Evolutionary conservation across 1,284 basidiomycete species (phyloP).

Genomic region (Ustilago bromivora): DNA sequence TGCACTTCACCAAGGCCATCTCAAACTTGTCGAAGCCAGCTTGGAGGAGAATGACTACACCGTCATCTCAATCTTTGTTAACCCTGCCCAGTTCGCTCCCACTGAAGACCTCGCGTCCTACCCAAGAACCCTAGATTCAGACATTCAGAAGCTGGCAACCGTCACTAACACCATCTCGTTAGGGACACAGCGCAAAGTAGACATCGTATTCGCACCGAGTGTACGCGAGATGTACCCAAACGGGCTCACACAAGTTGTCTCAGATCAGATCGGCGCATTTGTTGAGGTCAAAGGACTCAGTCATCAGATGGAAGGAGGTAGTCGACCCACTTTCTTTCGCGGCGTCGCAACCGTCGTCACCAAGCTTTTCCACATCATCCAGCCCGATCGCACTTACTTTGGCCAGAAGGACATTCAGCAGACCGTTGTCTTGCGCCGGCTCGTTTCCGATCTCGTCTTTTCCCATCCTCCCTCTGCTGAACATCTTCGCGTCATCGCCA

Average conservation of each 20-base stretch:
- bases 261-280: constrained; percentile 85
- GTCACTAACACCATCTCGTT: not conserved
- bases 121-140: constrained; percentile 77
- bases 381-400: constrained; percentile 94
- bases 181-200: constrained; percentile 25
- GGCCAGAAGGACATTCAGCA: constrained; percentile 99
- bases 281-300: constrained; percentile 87
- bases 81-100: constrained; percentile 96
- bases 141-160: constrained; percentile 57
- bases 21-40: constrained; percentile 80
- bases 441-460: constrained; percentile 84
- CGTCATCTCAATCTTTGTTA: constrained; percentile 95
- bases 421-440: constrained; percentile 84
- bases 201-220: constrained; percentile 55
- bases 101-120: constrained; percentile 92
- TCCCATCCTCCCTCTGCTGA: constrained; percentile 79
- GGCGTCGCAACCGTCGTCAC: constrained; percentile 95
- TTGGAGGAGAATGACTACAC: constrained; percentile 85
- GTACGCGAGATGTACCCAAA: constrained; percentile 77
- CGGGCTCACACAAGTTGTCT: constrained; percentile 84
- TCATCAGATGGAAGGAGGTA: constrained; percentile 86
- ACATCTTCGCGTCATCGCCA: constrained; percentile 80
- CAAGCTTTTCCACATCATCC: constrained; percentile 91
- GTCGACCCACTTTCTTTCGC: constrained; percentile 90
- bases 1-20: constrained; percentile 91